Evolutionary conservation across 73 alveolate genomes (phyloP), one percentile per base, ranked within the genome.

Genomic region (Paramecium primaurelia): DNA sequence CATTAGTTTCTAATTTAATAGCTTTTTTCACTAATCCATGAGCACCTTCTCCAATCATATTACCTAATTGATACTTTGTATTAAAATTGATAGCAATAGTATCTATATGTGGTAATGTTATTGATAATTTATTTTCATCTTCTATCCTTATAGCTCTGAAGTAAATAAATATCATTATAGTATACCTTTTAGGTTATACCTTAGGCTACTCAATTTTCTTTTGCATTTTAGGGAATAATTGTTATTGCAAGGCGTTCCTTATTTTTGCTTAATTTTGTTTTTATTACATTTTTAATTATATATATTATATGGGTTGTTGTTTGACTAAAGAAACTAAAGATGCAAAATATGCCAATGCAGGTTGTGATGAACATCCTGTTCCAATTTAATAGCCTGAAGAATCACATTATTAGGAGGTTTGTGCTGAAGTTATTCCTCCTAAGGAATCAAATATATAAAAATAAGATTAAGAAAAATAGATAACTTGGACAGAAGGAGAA

Each of bases 21-120:
- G 96, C 97, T n/a, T 86, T 44, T 73, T 95, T 95, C 18, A 96
- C 98, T 12, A 92, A 93, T 11, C 97, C 98, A 93, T 96, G 96
- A 59, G 98, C 98, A 4, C 98, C 98, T 92, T 95, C 58, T 2
- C 98, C 98, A 25, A 96, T 92, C 25, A 80, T 45, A 36, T 95
- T 80, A 5, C 98, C 98, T 6, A 96, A 58, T 8, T 36, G 44
- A 86, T 91, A 91, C 58, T 86, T 92, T 11, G 42, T 7, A 68
- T 80, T 42, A 80, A 80, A 80, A 38, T 40, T 20, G 6, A 22
- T 80, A 8, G 58, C 49, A 14, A 22, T 64, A 28, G 47, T 49
- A 77, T 80, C 77, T 1, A 80, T 80, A 8, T 80, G 84, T 1
- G 84, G 84, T 14, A 64, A 54, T 54, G 84, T 12, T 28, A 64